Base-by-base conservation (phyloP, 192 early-diverging fungal genomes). In the Backusella westeae region DNA sequence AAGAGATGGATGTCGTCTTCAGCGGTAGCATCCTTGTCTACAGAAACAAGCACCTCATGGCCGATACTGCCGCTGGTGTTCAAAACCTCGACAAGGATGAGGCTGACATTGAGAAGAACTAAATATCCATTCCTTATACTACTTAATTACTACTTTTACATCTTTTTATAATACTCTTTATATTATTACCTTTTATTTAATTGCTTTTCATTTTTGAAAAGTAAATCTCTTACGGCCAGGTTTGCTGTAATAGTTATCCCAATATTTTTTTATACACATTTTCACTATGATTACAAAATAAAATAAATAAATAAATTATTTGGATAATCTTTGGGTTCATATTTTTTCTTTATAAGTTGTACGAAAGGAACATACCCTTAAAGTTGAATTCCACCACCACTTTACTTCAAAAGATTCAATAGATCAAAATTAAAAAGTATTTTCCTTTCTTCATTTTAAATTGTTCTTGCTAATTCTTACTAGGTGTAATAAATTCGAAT, bases 1-100 rank as follows among this genome's bases (percentile, higher is more conserved):
- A 97, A 81, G 93, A 97, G 74, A 94, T 97, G 91, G 95, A 96
- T 70, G 81, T 87, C 19, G 78, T 96, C 52, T 96, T 93, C 71
- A 72, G 75, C 63, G 77, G 74, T 68, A 19, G 41, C 26, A 19
- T 75, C 38, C 26, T 69, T 12, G 34, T 21, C 4, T n/a, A 69
- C 68, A 69, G 3, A 12, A 21, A 36, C 34, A 69, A 69, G 68
- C 34, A 69, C 17, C 9, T 23, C 10, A 67, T 1, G 7, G 6
- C 68, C 39, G 21, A 35, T 68, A 19, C 17, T 26, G 67, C 36
- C 26, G 68, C 21, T 69, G 34, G 6, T 69, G 9, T 38, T 21
- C 36, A 69, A 12, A 38, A 8, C 38, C 4, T 39, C 8, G 68
- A 69, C n/a, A 69, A 69, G 68, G 21, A 69, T 8, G 68, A 69